These are phyloP conservation scores for Rhinocladiella mackenziei DNA, from an alignment of 2,329 filamentous ascomycete genomes.

Conservation along the genomic window DNA sequence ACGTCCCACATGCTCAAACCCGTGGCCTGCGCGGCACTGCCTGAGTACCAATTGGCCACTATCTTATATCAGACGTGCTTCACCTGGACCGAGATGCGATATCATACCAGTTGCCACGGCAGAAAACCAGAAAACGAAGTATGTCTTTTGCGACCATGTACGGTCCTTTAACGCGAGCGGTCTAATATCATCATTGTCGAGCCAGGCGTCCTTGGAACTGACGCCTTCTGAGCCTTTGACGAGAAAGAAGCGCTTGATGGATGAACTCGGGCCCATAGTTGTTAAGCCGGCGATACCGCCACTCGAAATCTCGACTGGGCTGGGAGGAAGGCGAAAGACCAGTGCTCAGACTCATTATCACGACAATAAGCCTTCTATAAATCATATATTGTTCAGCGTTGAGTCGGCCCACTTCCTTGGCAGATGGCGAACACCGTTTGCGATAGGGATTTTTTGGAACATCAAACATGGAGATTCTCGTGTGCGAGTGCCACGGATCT, in stretches of 20 bases:
- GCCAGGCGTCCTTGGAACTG: constrained; percentile 32
- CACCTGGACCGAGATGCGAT: not conserved
- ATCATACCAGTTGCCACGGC: constrained; percentile 27
- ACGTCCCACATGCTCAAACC: constrained; percentile 51
- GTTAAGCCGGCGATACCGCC: too few relatives aligned
- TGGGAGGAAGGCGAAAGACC: too few relatives aligned
- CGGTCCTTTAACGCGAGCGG: constrained; percentile 39
- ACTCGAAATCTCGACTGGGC: too few relatives aligned
- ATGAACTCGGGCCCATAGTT: not conserved
- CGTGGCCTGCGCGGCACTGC: constrained; percentile 39
- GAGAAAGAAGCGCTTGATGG: constrained; percentile 3
- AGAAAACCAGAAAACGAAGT: constrained; percentile 43
- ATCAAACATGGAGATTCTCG: too few relatives aligned
- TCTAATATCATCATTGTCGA: constrained; percentile 43
- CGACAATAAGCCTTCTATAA: too few relatives aligned
- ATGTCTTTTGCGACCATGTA: constrained; percentile 42
- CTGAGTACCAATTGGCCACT: constrained; percentile 40
- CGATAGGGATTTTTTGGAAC: too few relatives aligned
- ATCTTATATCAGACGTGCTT: constrained; percentile 31
- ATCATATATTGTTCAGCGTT: too few relatives aligned
- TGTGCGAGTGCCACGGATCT: too few relatives aligned
- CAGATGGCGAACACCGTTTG: too few relatives aligned
- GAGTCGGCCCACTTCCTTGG: too few relatives aligned
- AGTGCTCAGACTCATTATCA: too few relatives aligned
- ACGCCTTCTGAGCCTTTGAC: constrained; percentile 31